phyloP scores from a whole-genome alignment of 2,329 filamentous ascomycete genomes.

The Hawksworthiomyces lignivorus region DNA sequence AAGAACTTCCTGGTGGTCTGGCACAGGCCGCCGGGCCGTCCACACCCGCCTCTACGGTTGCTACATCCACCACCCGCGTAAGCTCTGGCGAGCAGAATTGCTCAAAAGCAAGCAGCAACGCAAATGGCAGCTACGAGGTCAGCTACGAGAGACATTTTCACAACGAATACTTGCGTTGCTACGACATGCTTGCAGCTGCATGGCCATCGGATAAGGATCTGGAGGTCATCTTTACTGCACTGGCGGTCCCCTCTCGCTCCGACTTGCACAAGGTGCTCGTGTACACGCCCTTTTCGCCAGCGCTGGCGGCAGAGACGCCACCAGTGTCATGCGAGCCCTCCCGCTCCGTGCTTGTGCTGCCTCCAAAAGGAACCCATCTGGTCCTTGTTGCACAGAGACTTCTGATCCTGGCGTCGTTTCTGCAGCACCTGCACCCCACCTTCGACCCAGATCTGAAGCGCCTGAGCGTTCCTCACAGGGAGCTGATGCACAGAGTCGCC shows the following conservation, averaged over 20 bases:
- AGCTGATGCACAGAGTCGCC: conserved; percentile 6
- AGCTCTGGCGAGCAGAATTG: too few species aligned
- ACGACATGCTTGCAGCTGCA: conserved; percentile 2
- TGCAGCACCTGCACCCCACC: conserved; percentile 20
- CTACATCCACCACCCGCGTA: neutral
- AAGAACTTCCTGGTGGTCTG: neutral
- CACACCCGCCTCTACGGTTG: neutral
- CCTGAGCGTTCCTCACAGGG: conserved; percentile 1
- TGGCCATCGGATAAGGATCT: conserved; percentile 8
- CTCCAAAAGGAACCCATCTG: conserved; percentile 18
- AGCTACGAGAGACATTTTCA: too few species aligned
- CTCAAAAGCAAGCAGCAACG: neutral
- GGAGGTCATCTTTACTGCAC: neutral
- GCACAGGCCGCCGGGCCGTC: too few species aligned
- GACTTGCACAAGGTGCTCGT: conserved; percentile 3
- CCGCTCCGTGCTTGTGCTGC: conserved; percentile 1
- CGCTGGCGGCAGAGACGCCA: conserved; percentile 3
- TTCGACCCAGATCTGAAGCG: conserved; percentile 5
- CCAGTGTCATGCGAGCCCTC: neutral
- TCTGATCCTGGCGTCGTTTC: conserved; percentile 23
- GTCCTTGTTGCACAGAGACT: conserved; percentile 27
- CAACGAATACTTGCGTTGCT: conserved; percentile 5
- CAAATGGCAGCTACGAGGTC: neutral
- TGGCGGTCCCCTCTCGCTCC: neutral
- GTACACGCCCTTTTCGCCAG: conserved; percentile 3